Conservation (phyloP, 2,329 filamentous ascomycete species). For the Arthrinium puccinioides region DNA sequence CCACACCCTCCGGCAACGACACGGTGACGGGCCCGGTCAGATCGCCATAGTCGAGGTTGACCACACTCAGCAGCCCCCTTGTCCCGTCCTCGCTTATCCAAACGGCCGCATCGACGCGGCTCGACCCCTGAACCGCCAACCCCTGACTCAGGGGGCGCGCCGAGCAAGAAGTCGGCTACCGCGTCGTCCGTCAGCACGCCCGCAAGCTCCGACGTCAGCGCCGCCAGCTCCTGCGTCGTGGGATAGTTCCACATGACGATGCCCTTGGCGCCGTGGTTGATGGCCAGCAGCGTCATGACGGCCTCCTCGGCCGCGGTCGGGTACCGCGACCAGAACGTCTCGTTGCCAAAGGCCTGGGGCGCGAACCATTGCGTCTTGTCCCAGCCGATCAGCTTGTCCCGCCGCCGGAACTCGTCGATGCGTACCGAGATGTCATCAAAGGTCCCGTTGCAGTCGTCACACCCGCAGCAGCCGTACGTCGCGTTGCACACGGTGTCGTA, state of each 20-base stretch:
- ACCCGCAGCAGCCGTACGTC: slow-evolving; percentile 46
- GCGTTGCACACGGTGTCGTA: slow-evolving; percentile 40
- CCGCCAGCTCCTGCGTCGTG: slow-evolving; percentile 23
- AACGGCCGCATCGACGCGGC: slow-evolving; percentile 33
- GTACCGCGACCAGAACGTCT: slow-evolving; percentile 37
- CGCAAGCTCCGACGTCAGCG: slow-evolving; percentile 28
- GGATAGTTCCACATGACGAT: slow-evolving; percentile 41
- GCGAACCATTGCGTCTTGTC: slow-evolving; percentile 41
- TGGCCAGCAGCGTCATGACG: slow-evolving; percentile 36
- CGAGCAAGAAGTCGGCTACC: slow-evolving; percentile 29
- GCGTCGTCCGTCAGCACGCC: slow-evolving; percentile 25
- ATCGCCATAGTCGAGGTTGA: slow-evolving; percentile 9
- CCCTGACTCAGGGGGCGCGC: slow-evolving; percentile 21
- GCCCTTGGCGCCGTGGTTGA: slow-evolving; percentile 43
- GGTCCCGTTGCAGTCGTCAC: slow-evolving; percentile 38
- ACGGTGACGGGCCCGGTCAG: slow-evolving; percentile 3
- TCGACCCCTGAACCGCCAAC: too few relatives aligned
- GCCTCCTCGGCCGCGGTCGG: slow-evolving; percentile 36
- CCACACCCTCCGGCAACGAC: slow-evolving; percentile 5
- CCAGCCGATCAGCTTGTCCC: slow-evolving; percentile 29
- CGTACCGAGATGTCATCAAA: slow-evolving; percentile 36
- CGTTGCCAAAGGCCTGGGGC: slow-evolving; percentile 39
- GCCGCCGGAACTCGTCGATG: slow-evolving; percentile 31
- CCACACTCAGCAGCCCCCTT: slow-evolving; percentile 15
- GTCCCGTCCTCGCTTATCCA: too few relatives aligned